phyloP scores from a whole-genome alignment of 2,329 filamentous ascomycete genomes.

The Mycosphaerella sp. region DNA sequence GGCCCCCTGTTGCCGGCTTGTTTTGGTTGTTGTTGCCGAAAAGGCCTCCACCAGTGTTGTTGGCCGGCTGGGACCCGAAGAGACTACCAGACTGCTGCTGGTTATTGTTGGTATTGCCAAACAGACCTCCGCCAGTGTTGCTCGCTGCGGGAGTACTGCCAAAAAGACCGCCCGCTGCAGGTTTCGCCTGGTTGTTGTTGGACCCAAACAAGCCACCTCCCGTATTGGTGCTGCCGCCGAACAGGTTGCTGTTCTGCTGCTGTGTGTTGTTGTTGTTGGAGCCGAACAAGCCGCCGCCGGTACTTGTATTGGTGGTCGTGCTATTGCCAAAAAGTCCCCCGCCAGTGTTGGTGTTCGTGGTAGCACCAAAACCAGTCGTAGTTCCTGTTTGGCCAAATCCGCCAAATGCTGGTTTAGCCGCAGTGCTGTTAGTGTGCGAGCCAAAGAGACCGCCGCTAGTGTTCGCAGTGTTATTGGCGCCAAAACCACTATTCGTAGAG shows the following conservation, averaged over 20 bases:
- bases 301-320: conserved; percentile 18
- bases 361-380: conserved; percentile 10
- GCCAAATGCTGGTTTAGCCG: conserved; percentile 19
- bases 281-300: conserved; percentile 25
- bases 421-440: conserved; percentile 1
- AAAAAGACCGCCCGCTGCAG: conserved; percentile 33
- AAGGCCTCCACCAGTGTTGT: conserved; percentile 29
- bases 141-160: conserved; percentile 31
- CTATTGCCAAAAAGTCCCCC: conserved; percentile 21
- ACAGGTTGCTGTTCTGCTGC: conserved; percentile 28
- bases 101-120: conserved; percentile 23
- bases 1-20: conserved; percentile 34
- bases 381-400: conserved; percentile 16
- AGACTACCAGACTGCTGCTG: conserved; percentile 19
- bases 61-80: conserved; percentile 26
- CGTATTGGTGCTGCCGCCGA: conserved; percentile 37
- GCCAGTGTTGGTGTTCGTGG: conserved; percentile 26
- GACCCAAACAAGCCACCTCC: conserved; percentile 31
- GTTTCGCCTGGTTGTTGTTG: conserved; percentile 11
- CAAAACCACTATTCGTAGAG: conserved; percentile 11
- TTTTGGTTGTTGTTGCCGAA: conserved; percentile 39
- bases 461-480: conserved; percentile 10
- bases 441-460: conserved; percentile 18
- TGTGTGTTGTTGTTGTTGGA: conserved; percentile 22
- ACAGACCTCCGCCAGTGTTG: conserved; percentile 29